A percentile compares a stretch with the other conserved stretches of the same genome.
These are phyloP conservation scores for Simplicillium aogashimaense DNA, from an alignment of 2,329 filamentous ascomycete genomes.

Conservation along the genomic window DNA sequence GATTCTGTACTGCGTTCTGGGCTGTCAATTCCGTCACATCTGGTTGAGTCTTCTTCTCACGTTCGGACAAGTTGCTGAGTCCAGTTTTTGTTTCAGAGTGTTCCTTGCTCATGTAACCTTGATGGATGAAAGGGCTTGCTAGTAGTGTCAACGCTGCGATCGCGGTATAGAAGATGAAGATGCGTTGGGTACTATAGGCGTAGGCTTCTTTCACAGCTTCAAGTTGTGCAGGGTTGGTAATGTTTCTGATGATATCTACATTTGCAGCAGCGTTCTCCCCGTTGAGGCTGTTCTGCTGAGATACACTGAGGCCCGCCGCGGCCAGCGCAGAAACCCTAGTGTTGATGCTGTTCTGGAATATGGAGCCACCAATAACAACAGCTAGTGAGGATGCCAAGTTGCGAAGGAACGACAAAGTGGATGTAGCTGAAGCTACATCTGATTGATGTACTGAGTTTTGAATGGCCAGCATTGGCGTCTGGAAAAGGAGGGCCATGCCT, in stretches of 20 bases:
- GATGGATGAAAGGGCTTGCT: conserved; percentile 5
- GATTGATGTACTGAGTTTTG: conserved; percentile 49
- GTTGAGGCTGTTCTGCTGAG: conserved; percentile 2
- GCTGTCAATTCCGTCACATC: no score
- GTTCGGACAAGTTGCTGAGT: not conserved
- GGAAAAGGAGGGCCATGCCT: conserved; percentile 54
- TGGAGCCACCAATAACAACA: conserved; percentile 42
- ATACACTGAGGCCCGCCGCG: not conserved
- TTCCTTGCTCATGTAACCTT: conserved; percentile 5
- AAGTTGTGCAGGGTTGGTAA: conserved; percentile 2
- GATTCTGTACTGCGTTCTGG: no score
- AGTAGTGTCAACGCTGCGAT: conserved; percentile 3
- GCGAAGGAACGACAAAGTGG: conserved; percentile 50
- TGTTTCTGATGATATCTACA: conserved; percentile 3
- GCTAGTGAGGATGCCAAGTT: conserved; percentile 47
- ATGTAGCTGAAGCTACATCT: conserved; percentile 54
- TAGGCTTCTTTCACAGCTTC: conserved; percentile 4
- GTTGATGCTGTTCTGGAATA: conserved; percentile 28
- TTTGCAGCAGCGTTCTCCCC: conserved; percentile 5
- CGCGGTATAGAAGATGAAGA: conserved; percentile 6
- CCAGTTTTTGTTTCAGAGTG: conserved; percentile 6
- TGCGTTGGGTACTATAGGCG: conserved; percentile 3
- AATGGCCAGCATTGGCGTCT: conserved; percentile 51
- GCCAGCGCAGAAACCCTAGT: conserved; percentile 11
- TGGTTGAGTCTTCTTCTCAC: no score